Conservation (phyloP, 176 grass and related monocot species). For the Cenchrus purpureus region DNA sequence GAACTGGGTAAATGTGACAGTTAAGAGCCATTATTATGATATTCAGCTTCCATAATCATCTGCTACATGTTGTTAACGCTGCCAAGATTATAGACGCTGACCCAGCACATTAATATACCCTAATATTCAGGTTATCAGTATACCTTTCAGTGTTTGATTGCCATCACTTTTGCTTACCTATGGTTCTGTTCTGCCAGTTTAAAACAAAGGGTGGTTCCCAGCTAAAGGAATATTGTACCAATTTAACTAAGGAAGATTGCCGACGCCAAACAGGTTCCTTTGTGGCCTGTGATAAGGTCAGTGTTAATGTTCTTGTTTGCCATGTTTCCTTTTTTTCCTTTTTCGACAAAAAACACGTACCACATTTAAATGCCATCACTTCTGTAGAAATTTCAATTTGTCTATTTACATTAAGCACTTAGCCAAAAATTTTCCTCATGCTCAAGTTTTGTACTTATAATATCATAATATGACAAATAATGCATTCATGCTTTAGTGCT, state of each 20-base stretch:
- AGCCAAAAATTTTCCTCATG: background rate
- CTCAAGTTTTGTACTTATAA: slow-evolving; percentile 15
- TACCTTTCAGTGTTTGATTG: slow-evolving; percentile 19
- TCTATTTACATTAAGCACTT: slow-evolving; percentile 21
- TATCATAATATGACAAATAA: slow-evolving; percentile 5
- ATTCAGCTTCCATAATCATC: background rate
- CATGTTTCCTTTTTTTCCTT: background rate
- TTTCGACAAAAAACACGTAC: background rate
- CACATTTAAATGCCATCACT: background rate
- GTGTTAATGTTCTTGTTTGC: slow-evolving; percentile 34
- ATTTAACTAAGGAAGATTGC: slow-evolving; percentile 98
- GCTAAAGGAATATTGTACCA: slow-evolving; percentile 95
- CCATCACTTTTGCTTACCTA: slow-evolving; percentile 27
- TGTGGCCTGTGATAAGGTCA: slow-evolving; percentile 90
- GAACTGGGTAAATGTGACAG: background rate
- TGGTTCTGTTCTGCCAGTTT: slow-evolving; percentile 62
- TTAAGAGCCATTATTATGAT: background rate
- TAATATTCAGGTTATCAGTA: slow-evolving; percentile 18
- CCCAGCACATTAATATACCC: background rate
- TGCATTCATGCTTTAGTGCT: background rate
- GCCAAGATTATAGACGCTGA: background rate
- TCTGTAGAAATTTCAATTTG: slow-evolving; percentile 21
- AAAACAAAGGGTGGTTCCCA: slow-evolving; percentile 97
- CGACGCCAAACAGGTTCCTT: slow-evolving; percentile 82
- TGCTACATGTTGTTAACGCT: background rate